These are phyloP conservation scores for Candida vartiovaarae DNA, from an alignment of 805 yeast species.

Conservation along the genomic window DNA sequence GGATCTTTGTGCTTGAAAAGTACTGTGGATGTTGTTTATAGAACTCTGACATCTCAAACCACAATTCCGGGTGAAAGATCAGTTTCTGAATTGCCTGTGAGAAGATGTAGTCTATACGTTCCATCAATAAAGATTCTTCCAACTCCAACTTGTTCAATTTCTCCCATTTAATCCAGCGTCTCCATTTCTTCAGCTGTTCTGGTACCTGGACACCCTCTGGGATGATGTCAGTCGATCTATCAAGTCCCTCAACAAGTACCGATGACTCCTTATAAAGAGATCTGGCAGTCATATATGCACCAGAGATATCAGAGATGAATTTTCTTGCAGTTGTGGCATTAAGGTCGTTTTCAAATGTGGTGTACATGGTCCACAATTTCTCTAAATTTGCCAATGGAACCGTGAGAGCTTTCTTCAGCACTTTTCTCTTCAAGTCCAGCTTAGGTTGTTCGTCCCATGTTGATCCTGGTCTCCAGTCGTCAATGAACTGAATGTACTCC, in stretches of 20 bases:
- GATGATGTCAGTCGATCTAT: slow-evolving; percentile 29
- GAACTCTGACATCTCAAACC: slow-evolving; percentile 57
- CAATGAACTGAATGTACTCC: slow-evolving; percentile 74
- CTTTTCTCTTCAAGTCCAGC: slow-evolving; percentile 64
- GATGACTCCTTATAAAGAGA: slow-evolving; percentile 67
- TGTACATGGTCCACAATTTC: slow-evolving; percentile 72
- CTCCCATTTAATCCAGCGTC: slow-evolving; percentile 77
- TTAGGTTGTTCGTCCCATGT: slow-evolving; percentile 84
- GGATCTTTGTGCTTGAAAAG: slow-evolving; percentile 13
- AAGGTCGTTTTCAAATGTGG: slow-evolving; percentile 73
- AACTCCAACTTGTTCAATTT: slow-evolving; percentile 59
- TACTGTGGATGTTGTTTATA: slow-evolving; percentile 16
- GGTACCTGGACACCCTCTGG: slow-evolving; percentile 22
- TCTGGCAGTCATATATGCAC: slow-evolving; percentile 82
- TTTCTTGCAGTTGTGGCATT: slow-evolving; percentile 76
- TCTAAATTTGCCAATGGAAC: slow-evolving; percentile 76
- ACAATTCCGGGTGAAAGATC: slow-evolving; percentile 63
- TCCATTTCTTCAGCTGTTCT: slow-evolving; percentile 49
- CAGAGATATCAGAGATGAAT: slow-evolving; percentile 73
- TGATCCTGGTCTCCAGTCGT: slow-evolving; percentile 68
- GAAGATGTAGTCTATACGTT: slow-evolving; percentile 65
- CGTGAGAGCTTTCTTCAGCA: slow-evolving; percentile 61
- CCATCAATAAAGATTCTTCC: slow-evolving; percentile 39
- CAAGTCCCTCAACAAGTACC: slow-evolving; percentile 44
- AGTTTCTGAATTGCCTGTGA: slow-evolving; percentile 57